phyloP scores from a whole-genome alignment of 306 rosid genomes.

The Cucurbita maxima region DNA sequence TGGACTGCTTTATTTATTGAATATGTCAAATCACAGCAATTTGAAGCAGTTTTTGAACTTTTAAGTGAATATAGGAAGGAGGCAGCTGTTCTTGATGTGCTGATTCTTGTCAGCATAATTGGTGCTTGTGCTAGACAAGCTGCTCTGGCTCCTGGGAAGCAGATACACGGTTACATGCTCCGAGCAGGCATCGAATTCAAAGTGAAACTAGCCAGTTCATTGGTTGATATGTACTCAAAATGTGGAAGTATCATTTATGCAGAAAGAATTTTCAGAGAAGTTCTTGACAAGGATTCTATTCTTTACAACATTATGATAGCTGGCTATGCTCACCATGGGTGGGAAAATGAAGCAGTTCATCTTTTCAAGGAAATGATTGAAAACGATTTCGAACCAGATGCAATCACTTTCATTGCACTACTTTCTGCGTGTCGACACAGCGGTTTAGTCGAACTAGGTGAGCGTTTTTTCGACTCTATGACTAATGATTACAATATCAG shows the following conservation, averaged over 20 bases:
- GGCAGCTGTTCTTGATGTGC: constrained; percentile 27
- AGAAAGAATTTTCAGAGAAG: constrained; percentile 27
- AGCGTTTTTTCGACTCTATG: constrained; percentile 46
- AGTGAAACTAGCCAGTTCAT: constrained; percentile 41
- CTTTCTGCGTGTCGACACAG: constrained; percentile 63
- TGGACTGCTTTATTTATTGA: constrained; percentile 70
- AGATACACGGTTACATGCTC: constrained; percentile 48
- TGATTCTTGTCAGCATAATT: constrained; percentile 36
- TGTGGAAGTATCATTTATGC: constrained; percentile 48
- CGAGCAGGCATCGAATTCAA: constrained; percentile 29
- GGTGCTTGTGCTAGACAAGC: constrained; percentile 64
- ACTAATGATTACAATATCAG: constrained; percentile 26
- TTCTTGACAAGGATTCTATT: constrained; percentile 32
- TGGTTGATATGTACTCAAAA: constrained; percentile 80
- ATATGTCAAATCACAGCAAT: constrained; percentile 46
- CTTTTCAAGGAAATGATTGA: constrained; percentile 49
- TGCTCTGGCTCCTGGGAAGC: constrained; percentile 48
- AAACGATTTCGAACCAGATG: constrained; percentile 38
- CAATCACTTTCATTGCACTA: constrained; percentile 55
- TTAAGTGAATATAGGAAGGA: constrained; percentile 30
- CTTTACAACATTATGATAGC: constrained; percentile 60
- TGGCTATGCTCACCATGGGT: constrained; percentile 68
- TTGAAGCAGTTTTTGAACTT: constrained; percentile 44
- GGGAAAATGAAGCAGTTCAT: constrained; percentile 34
- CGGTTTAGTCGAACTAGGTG: constrained; percentile 49